phyloP scores from a whole-genome alignment of 768 basidiomycete genomes.

The Tephrocybe sp. region DNA sequence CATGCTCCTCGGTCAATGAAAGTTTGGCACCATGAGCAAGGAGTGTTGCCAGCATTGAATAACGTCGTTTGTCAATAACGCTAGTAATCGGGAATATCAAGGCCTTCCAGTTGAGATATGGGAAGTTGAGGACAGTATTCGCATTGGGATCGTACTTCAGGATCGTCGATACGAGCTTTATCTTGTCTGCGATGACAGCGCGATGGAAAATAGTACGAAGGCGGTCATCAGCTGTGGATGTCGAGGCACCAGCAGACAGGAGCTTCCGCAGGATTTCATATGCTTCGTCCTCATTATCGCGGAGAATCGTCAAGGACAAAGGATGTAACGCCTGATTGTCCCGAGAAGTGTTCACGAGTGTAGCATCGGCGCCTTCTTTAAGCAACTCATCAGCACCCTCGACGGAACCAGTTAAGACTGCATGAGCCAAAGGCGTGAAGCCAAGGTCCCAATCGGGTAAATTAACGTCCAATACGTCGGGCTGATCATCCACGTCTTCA shows the following conservation, averaged over 20 bases:
- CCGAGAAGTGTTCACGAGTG: constrained; percentile 21
- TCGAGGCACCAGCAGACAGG: constrained; percentile 38
- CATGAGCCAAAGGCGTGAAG: constrained; percentile 51
- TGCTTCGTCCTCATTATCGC: constrained; percentile 39
- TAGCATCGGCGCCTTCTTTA: constrained; percentile 44
- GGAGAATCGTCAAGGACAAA: constrained; percentile 36
- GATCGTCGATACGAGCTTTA: constrained; percentile 38
- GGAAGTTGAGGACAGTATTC: constrained; percentile 36
- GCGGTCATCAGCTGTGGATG: constrained; percentile 36
- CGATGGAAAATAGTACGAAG: constrained; percentile 41
- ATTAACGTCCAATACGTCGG: constrained; percentile 56
- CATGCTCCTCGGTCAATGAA: constrained; percentile 31
- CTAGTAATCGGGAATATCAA: constrained; percentile 35
- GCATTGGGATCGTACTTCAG: constrained; percentile 41
- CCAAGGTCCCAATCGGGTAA: constrained; percentile 58
- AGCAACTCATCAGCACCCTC: constrained; percentile 45
- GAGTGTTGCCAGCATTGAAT: constrained; percentile 35
- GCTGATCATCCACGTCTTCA: constrained; percentile 46
- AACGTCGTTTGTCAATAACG: constrained; percentile 32
- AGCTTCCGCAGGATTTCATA: constrained; percentile 38
- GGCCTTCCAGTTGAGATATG: constrained; percentile 23
- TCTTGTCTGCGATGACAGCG: constrained; percentile 32
- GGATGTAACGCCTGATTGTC: constrained; percentile 30
- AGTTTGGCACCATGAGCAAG: constrained; percentile 41
- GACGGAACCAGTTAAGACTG: constrained; percentile 44